Base-by-base conservation (phyloP, 768 basidiomycete species). In the Termitomyces sp. region DNA sequence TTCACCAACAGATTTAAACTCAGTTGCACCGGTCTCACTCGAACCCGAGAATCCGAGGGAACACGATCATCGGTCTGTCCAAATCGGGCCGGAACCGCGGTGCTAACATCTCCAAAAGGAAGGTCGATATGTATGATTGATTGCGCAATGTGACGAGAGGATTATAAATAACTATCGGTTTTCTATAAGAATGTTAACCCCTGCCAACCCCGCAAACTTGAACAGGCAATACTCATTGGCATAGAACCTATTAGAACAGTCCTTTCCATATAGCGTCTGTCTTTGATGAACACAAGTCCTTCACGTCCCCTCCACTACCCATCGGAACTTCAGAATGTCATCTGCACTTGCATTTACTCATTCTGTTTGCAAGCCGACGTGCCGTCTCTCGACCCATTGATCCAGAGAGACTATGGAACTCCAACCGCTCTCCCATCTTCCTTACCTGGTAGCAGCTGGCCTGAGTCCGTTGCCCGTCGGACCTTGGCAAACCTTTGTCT, bases 361-460 rank as follows among this genome's bases (percentile, higher is more conserved):
- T 76, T 86, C 34, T 84, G 86, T 62, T 73, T 88, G 4, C 85
- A 86, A 10, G 78, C 87, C 8, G 50, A 74, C 10, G 66, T 76
- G 20, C 77, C 83, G 7, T 88, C 90, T 38, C 81, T 94, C 65
- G 91, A 94, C 70, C 91, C 92, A 34, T 79, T 88, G 56, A 73
- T 87, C 37, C 68, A 73, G 57, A 73, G 74, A 14, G 71, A 79
- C 31, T 71, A 81, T 70, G 75, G 77, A 1, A 70, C 77, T 38
- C 92, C 92, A 2, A 84, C 85, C 0, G 81, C 81, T 1, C 76
- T 88, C 38, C 92, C 92, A 0, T 88, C 91, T 0, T 85, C 92
- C n/a, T 77, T 84, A 63, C 92, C 92, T 0, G 79, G 87, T 1
- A 76, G 83, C 15, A 82, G 84, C 69, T 91, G 86, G 86, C 76